Evolutionary conservation across 2,329 filamentous ascomycete genomes (phyloP).

Genomic region (Sclerotinia subarctica): DNA sequence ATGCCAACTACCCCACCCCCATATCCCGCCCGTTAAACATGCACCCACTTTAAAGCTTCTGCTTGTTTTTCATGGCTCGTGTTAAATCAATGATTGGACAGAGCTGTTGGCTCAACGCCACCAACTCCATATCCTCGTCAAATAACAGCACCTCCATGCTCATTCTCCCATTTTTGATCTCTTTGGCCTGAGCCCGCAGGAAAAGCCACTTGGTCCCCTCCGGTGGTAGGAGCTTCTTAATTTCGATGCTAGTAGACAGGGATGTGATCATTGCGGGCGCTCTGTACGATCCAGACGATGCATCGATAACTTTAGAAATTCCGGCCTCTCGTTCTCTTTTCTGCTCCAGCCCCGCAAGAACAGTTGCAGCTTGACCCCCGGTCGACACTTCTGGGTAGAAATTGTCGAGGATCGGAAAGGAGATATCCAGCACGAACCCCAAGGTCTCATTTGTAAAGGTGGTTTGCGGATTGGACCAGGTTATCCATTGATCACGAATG

Average conservation of each 20-base stretch:
- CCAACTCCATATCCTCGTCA: constrained; percentile 6
- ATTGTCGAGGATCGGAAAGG: not conserved
- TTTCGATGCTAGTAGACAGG: not conserved
- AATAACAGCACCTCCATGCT: constrained; percentile 8
- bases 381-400: not conserved
- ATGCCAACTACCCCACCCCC: not conserved
- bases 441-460: not conserved
- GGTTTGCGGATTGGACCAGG: not conserved
- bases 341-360: not conserved
- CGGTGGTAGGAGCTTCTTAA: not conserved
- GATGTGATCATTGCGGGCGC: not conserved
- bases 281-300: not conserved
- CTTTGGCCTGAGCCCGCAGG: not conserved
- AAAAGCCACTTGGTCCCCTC: not conserved
- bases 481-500: not conserved
- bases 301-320: not conserved
- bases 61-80: constrained; percentile 4
- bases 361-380: not conserved
- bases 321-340: not conserved
- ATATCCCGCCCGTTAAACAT: not conserved
- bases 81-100: constrained; percentile 2
- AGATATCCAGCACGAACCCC: not conserved
- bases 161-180: constrained; percentile 4
- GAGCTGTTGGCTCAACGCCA: constrained; percentile 4
- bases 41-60: not conserved